Evolutionary conservation across 2,329 filamentous ascomycete genomes (phyloP).

Genomic region (Diaporthe citri): DNA sequence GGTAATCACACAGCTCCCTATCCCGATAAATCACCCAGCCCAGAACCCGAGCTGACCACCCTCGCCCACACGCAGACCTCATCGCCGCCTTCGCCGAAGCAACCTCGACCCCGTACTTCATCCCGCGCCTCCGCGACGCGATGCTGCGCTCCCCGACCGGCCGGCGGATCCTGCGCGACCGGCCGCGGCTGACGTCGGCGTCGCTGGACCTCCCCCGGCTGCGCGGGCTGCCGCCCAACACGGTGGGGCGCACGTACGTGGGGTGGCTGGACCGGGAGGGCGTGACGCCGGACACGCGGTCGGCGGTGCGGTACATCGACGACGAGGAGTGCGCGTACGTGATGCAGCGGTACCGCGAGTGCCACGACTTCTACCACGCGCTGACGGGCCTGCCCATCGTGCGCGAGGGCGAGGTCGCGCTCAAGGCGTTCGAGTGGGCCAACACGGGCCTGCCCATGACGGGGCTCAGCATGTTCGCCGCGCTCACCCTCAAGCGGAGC

Average conservation of each 20-base stretch:
- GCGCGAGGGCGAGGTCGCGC: constrained; percentile 95
- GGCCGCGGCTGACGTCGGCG: constrained; percentile 87
- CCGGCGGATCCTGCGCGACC: constrained; percentile 89
- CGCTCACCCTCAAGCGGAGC: constrained; percentile 85
- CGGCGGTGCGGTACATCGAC: constrained; percentile 88
- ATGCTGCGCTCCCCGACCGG: constrained; percentile 91
- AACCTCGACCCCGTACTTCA: constrained; percentile 95
- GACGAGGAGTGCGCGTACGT: constrained; percentile 97
- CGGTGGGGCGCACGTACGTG: constrained; percentile 85
- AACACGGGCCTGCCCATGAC: constrained; percentile 98
- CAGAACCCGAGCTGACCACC: constrained; percentile 34
- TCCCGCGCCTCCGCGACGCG: constrained; percentile 87
- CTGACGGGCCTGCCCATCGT: constrained; percentile 91
- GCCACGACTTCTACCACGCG: constrained; percentile 97
- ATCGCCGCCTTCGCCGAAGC: constrained; percentile 95
- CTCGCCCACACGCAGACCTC: constrained; percentile 71
- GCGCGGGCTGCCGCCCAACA: constrained; percentile 77
- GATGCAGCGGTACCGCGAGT: constrained; percentile 97
- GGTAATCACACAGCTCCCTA: too few species aligned
- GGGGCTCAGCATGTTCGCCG: constrained; percentile 84
- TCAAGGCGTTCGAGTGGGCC: constrained; percentile 97
- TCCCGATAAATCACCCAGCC: too few species aligned
- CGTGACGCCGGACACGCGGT: constrained; percentile 90
- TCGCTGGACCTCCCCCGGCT: constrained; percentile 76
- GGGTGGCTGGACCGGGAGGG: constrained; percentile 94